Conservation (phyloP, 2,329 filamentous ascomycete genomes). For the Diaporthe velutina region DNA sequence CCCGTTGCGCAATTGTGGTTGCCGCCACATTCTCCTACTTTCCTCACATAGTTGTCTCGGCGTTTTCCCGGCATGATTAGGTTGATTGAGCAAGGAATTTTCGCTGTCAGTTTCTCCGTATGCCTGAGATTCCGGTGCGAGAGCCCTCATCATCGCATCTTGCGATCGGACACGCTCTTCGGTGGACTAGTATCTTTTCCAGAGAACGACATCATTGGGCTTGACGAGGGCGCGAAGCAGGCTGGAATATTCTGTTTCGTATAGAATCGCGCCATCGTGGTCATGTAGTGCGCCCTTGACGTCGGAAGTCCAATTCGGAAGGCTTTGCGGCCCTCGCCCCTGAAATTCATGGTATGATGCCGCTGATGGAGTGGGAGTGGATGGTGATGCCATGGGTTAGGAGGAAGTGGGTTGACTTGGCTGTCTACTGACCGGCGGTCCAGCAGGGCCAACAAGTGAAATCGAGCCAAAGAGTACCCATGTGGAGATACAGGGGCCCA, state of each 20-base stretch:
- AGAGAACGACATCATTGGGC: constrained; percentile 16
- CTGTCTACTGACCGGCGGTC: not conserved
- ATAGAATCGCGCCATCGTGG: constrained; percentile 15
- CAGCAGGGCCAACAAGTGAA: not conserved
- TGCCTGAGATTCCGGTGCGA: not conserved
- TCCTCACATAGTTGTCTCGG: constrained; percentile 6
- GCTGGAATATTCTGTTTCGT: constrained; percentile 12
- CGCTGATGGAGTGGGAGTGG: too few relatives aligned
- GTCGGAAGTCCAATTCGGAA: not conserved
- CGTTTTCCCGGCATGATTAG: not conserved
- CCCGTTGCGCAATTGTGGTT: not conserved
- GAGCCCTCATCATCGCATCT: not conserved
- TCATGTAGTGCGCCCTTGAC: not conserved
- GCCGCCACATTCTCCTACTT: not conserved
- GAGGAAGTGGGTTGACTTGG: not conserved
- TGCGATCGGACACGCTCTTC: not conserved
- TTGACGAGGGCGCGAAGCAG: not conserved
- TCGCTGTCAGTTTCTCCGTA: not conserved
- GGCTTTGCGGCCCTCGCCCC: not conserved
- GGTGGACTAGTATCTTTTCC: not conserved
- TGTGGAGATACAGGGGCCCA: too few relatives aligned
- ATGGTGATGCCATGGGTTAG: not conserved
- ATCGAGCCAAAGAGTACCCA: too few relatives aligned
- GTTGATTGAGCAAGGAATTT: not conserved
- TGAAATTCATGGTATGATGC: not conserved